phyloP scores from a whole-genome alignment of 2,329 filamentous ascomycete species.

The Eurotiales sp. region DNA sequence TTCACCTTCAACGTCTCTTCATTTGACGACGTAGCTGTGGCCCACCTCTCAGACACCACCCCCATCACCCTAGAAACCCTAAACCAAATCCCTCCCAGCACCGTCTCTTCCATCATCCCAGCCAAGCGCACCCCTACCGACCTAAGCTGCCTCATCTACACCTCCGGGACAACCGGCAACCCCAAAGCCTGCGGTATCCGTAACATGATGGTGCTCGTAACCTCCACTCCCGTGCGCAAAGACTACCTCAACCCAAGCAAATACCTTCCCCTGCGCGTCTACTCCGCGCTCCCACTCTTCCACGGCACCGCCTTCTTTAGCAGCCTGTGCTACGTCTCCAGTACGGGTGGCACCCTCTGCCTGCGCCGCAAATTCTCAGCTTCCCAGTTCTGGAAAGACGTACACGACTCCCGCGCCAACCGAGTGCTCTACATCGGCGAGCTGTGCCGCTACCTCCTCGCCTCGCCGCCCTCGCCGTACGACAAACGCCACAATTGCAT shows the following conservation, averaged over 20 bases:
- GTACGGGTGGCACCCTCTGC: constrained; percentile 41
- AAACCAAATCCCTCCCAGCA: constrained; percentile 23
- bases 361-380: constrained; percentile 46
- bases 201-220: constrained; percentile 36
- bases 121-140: constrained; percentile 35
- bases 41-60: constrained; percentile 20
- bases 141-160: constrained; percentile 42
- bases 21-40: constrained; percentile 31
- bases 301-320: constrained; percentile 49
- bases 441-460: constrained; percentile 47
- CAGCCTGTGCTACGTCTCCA: constrained; percentile 40
- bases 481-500: constrained; percentile 44
- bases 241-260: constrained; percentile 37
- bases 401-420: constrained; percentile 40
- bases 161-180: constrained; percentile 47
- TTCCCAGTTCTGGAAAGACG: constrained; percentile 45
- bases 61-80: constrained; percentile 24
- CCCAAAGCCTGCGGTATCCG: constrained; percentile 45
- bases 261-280: constrained; percentile 45
- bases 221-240: constrained; percentile 32
- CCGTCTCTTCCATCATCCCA: constrained; percentile 21
- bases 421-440: constrained; percentile 49
- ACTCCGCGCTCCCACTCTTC: constrained; percentile 47
- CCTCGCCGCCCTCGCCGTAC: constrained; percentile 42
- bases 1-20: constrained; percentile 36